Conservation (phyloP, 495 filamentous ascomycete species). For the Elaphomyces granulatus region DNA sequence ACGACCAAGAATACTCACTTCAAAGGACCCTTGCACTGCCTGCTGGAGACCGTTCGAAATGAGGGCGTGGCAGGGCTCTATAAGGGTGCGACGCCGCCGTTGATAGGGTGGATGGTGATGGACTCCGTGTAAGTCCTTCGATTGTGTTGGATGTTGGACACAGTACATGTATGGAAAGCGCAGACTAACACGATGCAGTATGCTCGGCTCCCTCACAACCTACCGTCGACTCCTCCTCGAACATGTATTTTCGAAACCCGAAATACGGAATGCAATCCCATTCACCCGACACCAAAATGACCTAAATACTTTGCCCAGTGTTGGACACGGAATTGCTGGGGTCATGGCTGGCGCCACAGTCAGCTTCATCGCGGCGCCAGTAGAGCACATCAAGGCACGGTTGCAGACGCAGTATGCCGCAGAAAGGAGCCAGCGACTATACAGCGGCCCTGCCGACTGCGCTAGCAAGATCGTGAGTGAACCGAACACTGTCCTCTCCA, state of each 20-base stretch:
- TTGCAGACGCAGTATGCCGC: conserved; percentile 84
- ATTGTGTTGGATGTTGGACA: not conserved
- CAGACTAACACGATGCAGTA: too few relatives aligned
- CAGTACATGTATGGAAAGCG: too few relatives aligned
- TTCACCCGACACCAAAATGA: conserved; percentile 20
- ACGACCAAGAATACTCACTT: conserved; percentile 69
- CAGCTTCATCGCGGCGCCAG: conserved; percentile 79
- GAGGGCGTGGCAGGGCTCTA: conserved; percentile 72
- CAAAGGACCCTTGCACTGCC: conserved; percentile 72
- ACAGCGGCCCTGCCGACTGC: conserved; percentile 79
- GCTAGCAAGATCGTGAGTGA: conserved; percentile 48
- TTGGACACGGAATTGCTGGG: conserved; percentile 79
- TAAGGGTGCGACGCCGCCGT: conserved; percentile 76
- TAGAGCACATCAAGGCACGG: conserved; percentile 91
- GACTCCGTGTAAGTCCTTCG: conserved; percentile 53
- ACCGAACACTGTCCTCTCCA: not conserved
- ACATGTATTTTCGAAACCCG: conserved; percentile 54
- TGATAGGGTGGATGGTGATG: conserved; percentile 98
- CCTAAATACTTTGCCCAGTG: conserved; percentile 44
- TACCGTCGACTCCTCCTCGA: conserved; percentile 72
- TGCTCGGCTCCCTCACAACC: conserved; percentile 82
- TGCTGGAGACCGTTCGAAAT: conserved; percentile 62
- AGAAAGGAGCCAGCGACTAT: conserved; percentile 56
- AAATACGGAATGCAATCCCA: conserved; percentile 25
- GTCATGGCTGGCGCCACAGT: conserved; percentile 80